phyloP scores from a whole-genome alignment of 805 yeast species.

The Aciculoconidium aculeatum region DNA sequence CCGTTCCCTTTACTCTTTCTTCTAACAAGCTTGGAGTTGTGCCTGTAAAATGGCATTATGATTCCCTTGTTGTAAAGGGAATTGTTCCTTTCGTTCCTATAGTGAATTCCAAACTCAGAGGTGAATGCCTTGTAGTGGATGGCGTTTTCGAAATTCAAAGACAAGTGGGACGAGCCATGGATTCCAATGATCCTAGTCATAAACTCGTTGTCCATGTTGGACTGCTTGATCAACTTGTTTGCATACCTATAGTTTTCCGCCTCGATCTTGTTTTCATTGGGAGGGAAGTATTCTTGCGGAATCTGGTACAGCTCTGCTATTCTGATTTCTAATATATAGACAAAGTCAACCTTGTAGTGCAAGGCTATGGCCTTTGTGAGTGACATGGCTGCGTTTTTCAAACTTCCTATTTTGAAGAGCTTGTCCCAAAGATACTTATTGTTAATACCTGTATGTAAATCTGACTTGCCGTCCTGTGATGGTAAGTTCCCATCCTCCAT shows the following conservation, averaged over 20 bases:
- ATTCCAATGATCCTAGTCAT: conserved; percentile 44
- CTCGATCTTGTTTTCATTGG: conserved; percentile 34
- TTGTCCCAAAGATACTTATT: conserved; percentile 31
- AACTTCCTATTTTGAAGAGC: conserved; percentile 30
- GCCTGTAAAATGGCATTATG: conserved; percentile 47
- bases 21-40: conserved; percentile 40
- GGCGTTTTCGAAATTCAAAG: conserved; percentile 25
- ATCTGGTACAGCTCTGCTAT: conserved; percentile 43
- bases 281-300: conserved; percentile 39
- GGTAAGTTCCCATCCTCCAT: conserved; percentile 2
- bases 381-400: conserved; percentile 38
- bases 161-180: conserved; percentile 19
- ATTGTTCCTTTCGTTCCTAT: conserved; percentile 23
- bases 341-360: conserved; percentile 34
- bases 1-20: conserved; percentile 8
- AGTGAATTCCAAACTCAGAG: conserved; percentile 48
- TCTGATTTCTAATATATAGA: conserved; percentile 47
- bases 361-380: conserved; percentile 34
- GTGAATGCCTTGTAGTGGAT: conserved; percentile 42
- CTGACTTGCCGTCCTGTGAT: no score
- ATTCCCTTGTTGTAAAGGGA: conserved; percentile 43
- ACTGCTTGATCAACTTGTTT: conserved; percentile 25
- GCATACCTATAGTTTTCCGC: conserved; percentile 38
- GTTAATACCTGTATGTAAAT: conserved; percentile 8
- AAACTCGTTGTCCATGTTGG: conserved; percentile 21